These are phyloP conservation scores for Amanita pallidorosea DNA, from an alignment of 768 basidiomycete genomes.

Conservation along the genomic window DNA sequence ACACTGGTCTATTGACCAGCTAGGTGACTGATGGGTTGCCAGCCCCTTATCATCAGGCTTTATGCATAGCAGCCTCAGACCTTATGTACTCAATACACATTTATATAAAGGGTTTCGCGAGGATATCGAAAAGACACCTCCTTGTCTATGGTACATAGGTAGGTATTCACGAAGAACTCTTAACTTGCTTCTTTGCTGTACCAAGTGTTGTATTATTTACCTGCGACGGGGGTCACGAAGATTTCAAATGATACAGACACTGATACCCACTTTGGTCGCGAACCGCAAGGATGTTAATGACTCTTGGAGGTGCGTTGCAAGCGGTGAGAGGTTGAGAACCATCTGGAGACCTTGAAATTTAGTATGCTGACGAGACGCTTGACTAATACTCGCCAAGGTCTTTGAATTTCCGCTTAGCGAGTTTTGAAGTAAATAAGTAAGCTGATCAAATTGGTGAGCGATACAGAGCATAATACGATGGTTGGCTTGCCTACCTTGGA, in stretches of 20 bases:
- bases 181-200: constrained; percentile 53
- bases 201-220: constrained; percentile 90
- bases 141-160: not conserved
- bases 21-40: too few relatives aligned
- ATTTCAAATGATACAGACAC: not conserved
- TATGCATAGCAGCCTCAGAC: too few relatives aligned
- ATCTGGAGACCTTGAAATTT: constrained; percentile 36
- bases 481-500: constrained; percentile 51
- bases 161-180: not conserved
- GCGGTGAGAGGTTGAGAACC: constrained; percentile 87
- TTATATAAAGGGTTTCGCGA: not conserved
- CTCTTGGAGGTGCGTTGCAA: constrained; percentile 77
- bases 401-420: constrained; percentile 88
- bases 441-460: constrained; percentile 24
- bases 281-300: constrained; percentile 84
- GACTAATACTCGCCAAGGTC: constrained; percentile 53
- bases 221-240: constrained; percentile 25
- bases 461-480: constrained; percentile 8
- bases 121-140: not conserved
- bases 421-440: constrained; percentile 88
- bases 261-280: constrained; percentile 72
- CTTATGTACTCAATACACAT: too few relatives aligned
- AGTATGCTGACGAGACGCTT: not conserved
- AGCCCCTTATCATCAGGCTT: too few relatives aligned
- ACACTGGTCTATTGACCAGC: too few relatives aligned